A percentile compares a stretch with the other conserved stretches of the same genome.
Evolutionary conservation across 805 yeast genomes (phyloP).

Genomic region (Candida tammaniensis): DNA sequence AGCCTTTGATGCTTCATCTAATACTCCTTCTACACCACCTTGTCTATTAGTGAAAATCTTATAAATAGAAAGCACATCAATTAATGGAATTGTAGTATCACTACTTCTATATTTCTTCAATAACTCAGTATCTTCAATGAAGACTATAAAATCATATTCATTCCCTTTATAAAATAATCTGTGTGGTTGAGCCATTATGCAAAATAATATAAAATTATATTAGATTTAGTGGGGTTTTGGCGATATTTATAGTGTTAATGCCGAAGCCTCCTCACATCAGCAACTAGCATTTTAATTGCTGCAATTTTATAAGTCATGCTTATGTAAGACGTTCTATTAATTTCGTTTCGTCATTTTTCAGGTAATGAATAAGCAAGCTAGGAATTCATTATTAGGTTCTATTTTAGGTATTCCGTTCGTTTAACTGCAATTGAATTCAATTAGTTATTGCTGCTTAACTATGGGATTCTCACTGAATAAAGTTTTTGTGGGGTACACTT

Average conservation of each 20-base stretch:
- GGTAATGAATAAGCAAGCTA: neutral
- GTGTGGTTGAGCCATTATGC: constrained; percentile 22
- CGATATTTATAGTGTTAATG: neutral
- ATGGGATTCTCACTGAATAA: too few species aligned
- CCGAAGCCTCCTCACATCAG: constrained; percentile 1
- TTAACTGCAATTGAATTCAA: too few species aligned
- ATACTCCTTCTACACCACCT: constrained; percentile 70
- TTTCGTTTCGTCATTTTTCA: neutral
- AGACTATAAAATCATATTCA: constrained; percentile 61
- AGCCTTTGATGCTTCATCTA: constrained; percentile 67
- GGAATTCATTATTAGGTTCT: too few species aligned
- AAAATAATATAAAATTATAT: too few species aligned
- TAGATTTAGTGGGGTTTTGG: neutral
- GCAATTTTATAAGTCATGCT: neutral
- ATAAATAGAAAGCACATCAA: constrained; percentile 61
- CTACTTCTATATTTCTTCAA: constrained; percentile 48
- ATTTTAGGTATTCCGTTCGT: too few species aligned
- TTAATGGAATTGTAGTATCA: constrained; percentile 54
- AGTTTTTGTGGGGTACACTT: too few species aligned
- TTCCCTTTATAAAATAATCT: constrained; percentile 67
- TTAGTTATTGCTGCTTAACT: too few species aligned
- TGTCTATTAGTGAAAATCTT: constrained; percentile 59
- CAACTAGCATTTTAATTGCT: constrained; percentile 1
- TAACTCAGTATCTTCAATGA: constrained; percentile 53
- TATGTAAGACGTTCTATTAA: neutral